phyloP scores from a whole-genome alignment of 805 yeast species.

The Candida chilensis region DNA sequence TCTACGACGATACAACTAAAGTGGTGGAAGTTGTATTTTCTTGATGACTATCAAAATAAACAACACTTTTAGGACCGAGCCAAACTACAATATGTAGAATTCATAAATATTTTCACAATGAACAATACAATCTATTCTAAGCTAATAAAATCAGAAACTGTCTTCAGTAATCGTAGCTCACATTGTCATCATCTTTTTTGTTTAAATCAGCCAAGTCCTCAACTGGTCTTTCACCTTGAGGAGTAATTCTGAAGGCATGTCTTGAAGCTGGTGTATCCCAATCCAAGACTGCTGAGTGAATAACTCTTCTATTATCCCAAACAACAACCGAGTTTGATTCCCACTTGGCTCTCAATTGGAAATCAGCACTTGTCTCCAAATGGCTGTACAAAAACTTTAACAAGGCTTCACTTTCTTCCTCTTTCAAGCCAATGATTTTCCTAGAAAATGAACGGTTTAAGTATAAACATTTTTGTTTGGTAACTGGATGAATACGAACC shows the following conservation, averaged over 20 bases:
- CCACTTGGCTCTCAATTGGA: slow-evolving; percentile 66
- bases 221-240: slow-evolving; percentile 64
- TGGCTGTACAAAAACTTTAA: slow-evolving; percentile 48
- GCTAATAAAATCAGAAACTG: no score
- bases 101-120: no score
- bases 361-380: slow-evolving; percentile 41
- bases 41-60: no score
- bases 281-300: slow-evolving; percentile 64
- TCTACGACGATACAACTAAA: no score
- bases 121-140: no score
- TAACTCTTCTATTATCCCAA: slow-evolving; percentile 72
- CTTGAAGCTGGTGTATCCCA: slow-evolving; percentile 64
- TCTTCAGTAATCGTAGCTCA: no score
- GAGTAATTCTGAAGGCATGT: slow-evolving; percentile 69
- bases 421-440: slow-evolving; percentile 62
- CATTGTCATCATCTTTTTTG: no score
- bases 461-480: slow-evolving; percentile 49
- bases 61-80: no score
- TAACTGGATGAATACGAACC: slow-evolving; percentile 66
- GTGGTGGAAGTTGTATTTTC: no score
- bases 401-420: slow-evolving; percentile 58
- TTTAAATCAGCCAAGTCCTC: no score
- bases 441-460: slow-evolving; percentile 56
- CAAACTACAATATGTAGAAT: no score
- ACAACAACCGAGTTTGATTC: slow-evolving; percentile 61